A percentile compares a stretch with the other conserved stretches of the same genome.
Evolutionary conservation across 805 yeast species (phyloP).

Genomic region (Candida dajiaensis): DNA sequence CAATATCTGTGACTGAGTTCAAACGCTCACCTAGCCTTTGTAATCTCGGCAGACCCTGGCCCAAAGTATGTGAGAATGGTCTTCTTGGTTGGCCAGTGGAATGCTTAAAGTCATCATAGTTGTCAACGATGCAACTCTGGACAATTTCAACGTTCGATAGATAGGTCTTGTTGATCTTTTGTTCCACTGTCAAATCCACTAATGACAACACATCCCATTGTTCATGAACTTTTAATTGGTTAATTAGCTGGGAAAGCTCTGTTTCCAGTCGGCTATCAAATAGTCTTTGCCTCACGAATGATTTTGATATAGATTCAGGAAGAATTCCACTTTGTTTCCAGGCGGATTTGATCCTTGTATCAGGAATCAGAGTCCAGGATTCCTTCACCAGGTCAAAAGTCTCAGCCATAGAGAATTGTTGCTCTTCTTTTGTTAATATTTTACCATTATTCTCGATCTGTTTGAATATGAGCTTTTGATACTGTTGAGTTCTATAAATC

Average conservation of each 20-base stretch:
- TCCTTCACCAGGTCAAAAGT: conserved; percentile 53
- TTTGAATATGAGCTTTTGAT: conserved; percentile 30
- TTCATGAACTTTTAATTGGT: conserved; percentile 40
- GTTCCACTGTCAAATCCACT: conserved; percentile 41
- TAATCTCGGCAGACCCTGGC: conserved; percentile 20
- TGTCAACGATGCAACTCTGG: conserved; percentile 51
- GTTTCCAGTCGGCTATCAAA: conserved; percentile 34
- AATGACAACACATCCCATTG: conserved; percentile 56
- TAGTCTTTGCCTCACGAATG: conserved; percentile 25
- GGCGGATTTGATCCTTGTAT: conserved; percentile 31
- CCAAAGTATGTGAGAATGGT: conserved; percentile 23
- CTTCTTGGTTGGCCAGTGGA: conserved; percentile 13
- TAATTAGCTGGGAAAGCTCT: conserved; percentile 39
- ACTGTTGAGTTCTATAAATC: conserved; percentile 52
- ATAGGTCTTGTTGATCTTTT: conserved; percentile 36
- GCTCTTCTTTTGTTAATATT: conserved; percentile 29
- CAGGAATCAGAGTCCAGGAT: conserved; percentile 45
- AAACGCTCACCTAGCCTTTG: conserved; percentile 19
- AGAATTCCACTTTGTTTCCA: conserved; percentile 40
- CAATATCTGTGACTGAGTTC: conserved; percentile 2
- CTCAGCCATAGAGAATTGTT: conserved; percentile 44
- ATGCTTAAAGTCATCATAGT: conserved; percentile 20
- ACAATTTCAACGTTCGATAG: conserved; percentile 56
- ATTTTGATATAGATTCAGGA: conserved; percentile 26
- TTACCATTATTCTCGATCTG: conserved; percentile 13